phyloP scores from a whole-genome alignment of 1,139 yeast species.

The Suhomyces kunorum region DNA sequence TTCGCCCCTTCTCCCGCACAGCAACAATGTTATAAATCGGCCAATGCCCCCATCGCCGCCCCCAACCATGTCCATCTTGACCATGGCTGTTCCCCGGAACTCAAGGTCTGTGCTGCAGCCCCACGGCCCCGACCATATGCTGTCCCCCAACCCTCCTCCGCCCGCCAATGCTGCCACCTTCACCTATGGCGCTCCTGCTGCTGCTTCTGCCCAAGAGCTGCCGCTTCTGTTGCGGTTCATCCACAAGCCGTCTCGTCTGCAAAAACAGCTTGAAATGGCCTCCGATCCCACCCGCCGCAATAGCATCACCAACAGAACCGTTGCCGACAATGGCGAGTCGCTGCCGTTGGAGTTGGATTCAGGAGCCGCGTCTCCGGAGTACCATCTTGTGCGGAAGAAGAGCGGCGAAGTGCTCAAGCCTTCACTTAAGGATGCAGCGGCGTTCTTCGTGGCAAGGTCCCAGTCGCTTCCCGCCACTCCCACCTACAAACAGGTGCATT shows the following conservation, averaged over 20 bases:
- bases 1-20: constrained; percentile 7
- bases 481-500: constrained; percentile 73
- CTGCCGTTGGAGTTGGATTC: no score
- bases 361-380: constrained; percentile 10
- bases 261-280: constrained; percentile 34
- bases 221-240: constrained; percentile 42
- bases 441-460: constrained; percentile 44
- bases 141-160: constrained; percentile 1
- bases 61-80: constrained; percentile 5
- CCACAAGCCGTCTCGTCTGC: constrained; percentile 44
- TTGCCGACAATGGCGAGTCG: background rate
- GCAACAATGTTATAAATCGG: constrained; percentile 7
- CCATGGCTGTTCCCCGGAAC: constrained; percentile 7
- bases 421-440: constrained; percentile 51
- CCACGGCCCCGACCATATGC: background rate
- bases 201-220: constrained; percentile 4
- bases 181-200: constrained; percentile 12
- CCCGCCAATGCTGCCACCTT: constrained; percentile 5
- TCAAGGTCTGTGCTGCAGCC: background rate
- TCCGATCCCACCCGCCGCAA: constrained; percentile 38
- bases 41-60: constrained; percentile 1
- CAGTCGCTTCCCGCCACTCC: constrained; percentile 76
- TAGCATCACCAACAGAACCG: constrained; percentile 19
- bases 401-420: constrained; percentile 81
- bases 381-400: constrained; percentile 60